Base-by-base conservation (phyloP, 2,329 filamentous ascomycete genomes). In the Trichoderma sp. region DNA sequence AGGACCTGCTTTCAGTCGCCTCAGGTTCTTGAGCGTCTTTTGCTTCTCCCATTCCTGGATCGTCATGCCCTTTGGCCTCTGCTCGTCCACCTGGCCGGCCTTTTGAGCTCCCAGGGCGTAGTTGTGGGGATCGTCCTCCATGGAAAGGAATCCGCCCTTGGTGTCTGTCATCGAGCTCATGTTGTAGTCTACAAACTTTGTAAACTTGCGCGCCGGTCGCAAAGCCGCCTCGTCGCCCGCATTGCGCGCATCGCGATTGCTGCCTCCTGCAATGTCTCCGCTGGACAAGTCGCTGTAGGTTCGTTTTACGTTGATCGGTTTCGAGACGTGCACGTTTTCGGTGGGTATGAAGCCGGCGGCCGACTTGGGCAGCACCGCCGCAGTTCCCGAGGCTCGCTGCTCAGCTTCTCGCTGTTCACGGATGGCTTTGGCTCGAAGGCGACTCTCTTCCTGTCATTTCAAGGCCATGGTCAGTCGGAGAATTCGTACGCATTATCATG, bases 151-250 rank as follows among this genome's bases (percentile, higher is more conserved):
- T 0, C 95, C 95, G 68, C 95, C 95, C 74, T 97, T 97, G 0
- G 94, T 98, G 76, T 99, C 95, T 7, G 90, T 96, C 93, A 99
- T 98, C 78, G 94, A 90, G 74, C 91, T 94, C 78, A 99, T 95
- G 77, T 99, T 95, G 79, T 97, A 98, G 74, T 99, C 95, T 73
- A 99, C 93, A 75, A 90, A 98, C 76, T 95, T 94, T 67, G 91
- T 88, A 71, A 98, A 97, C 73, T 96, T 97, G 72, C 88, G 86
- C 54, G 92, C 91, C 0, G 94, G 90, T 63, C 88, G 88, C 57
- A 96, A 88, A 50, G 76, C 67, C 75, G 73, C 80, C 17, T 81
- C 80, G 68, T 83, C 78, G 71, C 74, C 75, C 71, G 73, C 75
- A 69, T 77, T 79, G 56, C 87, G 83, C 5, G 87, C 90, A 82